phyloP scores from a whole-genome alignment of 495 filamentous ascomycete genomes.

The Penicillium fimorum region DNA sequence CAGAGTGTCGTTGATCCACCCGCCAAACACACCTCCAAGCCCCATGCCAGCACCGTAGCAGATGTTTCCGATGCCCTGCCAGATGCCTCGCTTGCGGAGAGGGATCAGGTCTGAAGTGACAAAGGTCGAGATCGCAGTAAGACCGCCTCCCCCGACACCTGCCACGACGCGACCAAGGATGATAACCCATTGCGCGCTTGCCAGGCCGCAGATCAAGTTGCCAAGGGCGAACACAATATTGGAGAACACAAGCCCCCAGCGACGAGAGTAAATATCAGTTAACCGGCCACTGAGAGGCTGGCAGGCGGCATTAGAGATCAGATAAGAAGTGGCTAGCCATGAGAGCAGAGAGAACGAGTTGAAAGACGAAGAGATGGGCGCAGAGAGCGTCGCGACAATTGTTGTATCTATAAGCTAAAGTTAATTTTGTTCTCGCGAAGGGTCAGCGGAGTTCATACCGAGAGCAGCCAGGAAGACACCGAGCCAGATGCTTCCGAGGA shows the following conservation, averaged over 20 bases:
- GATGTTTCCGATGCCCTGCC: conserved; percentile 86
- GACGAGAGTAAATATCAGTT: conserved; percentile 84
- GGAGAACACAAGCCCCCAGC: conserved; percentile 73
- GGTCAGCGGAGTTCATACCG: conserved; percentile 34
- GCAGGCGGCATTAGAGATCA: conserved; percentile 85
- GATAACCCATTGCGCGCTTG: conserved; percentile 64
- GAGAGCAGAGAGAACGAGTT: conserved; percentile 78
- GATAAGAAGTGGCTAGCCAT: conserved; percentile 87
- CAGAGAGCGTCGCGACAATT: conserved; percentile 82
- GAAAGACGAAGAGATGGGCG: conserved; percentile 83
- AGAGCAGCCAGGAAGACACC: conserved; percentile 83
- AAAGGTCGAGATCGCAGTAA: conserved; percentile 81
- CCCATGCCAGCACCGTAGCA: conserved; percentile 68
- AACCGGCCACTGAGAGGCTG: conserved; percentile 83
- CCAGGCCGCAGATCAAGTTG: conserved; percentile 83
- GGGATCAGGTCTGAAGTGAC: conserved; percentile 81
- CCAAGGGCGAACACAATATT: conserved; percentile 78
- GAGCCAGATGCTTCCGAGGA: conserved; percentile 59
- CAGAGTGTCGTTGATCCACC: conserved; percentile 73
- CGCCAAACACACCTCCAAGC: conserved; percentile 64
- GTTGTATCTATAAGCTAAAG: conserved; percentile 58
- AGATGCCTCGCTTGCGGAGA: conserved; percentile 73
- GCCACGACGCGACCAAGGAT: conserved; percentile 79
- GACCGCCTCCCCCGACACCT: conserved; percentile 81
- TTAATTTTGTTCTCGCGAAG: background rate